These are phyloP conservation scores for Coemansia sp. DNA, from an alignment of 192 early-diverging fungal species.

Conservation along the genomic window DNA sequence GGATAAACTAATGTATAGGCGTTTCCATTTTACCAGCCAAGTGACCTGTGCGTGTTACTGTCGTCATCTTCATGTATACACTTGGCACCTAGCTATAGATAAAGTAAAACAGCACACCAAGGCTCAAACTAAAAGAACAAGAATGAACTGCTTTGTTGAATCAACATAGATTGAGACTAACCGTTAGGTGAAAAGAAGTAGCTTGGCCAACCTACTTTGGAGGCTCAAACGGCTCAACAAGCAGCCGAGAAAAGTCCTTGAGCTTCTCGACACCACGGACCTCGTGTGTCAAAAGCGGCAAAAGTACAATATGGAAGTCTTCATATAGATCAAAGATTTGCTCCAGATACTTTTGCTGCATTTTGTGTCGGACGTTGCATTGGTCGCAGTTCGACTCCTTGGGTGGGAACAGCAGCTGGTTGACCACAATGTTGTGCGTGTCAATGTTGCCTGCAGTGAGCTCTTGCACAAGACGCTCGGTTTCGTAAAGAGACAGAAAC, in stretches of 20 bases:
- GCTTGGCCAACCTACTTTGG: conserved; percentile 30
- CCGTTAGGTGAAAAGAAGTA: no score
- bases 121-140: no score
- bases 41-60: no score
- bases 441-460: conserved; percentile 96
- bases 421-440: conserved; percentile 99
- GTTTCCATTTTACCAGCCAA: no score
- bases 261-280: conserved; percentile 93
- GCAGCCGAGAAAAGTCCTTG: conserved; percentile 87
- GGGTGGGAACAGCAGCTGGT: conserved; percentile 96
- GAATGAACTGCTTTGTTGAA: no score
- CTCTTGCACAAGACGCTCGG: conserved; percentile 99
- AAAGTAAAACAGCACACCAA: no score
- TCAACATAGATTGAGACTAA: no score
- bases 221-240: conserved; percentile 76
- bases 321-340: conserved; percentile 99
- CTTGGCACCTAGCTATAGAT: no score
- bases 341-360: conserved; percentile 98
- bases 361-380: conserved; percentile 91
- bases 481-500: conserved; percentile 99
- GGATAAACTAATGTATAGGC: no score
- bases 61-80: no score
- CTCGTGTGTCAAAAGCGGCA: conserved; percentile 96
- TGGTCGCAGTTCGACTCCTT: conserved; percentile 81
- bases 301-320: conserved; percentile 93